Evolutionary conservation across 1,139 yeast genomes (phyloP).

Genomic region (Magnusiomyces magnusii): DNA sequence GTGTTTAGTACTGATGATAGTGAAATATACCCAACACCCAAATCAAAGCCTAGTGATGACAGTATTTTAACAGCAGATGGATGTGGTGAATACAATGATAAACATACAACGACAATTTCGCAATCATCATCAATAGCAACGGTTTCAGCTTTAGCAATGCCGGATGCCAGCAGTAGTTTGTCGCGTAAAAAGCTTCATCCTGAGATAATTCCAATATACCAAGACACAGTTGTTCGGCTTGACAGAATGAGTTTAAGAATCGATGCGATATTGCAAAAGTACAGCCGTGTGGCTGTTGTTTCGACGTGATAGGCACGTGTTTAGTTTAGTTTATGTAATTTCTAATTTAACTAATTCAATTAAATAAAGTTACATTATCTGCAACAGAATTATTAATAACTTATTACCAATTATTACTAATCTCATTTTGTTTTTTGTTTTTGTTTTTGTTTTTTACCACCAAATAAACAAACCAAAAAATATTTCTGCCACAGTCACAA

Average conservation of each 20-base stretch:
- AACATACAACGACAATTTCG: not conserved
- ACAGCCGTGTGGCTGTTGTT: not conserved
- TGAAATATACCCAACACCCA: not conserved
- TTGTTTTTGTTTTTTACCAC: too few species aligned
- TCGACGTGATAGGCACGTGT: not conserved
- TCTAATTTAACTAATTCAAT: too few species aligned
- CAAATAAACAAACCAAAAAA: too few species aligned
- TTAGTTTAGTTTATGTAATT: not conserved
- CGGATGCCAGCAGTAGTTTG: too few species aligned
- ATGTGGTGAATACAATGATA: too few species aligned
- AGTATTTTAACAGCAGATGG: not conserved
- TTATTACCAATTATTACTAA: too few species aligned
- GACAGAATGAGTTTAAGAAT: constrained; percentile 21
- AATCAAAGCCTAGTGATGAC: not conserved
- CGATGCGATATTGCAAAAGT: not conserved
- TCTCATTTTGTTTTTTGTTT: too few species aligned
- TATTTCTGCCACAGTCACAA: too few species aligned
- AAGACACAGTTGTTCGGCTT: constrained; percentile 27
- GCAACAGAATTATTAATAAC: too few species aligned
- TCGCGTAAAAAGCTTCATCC: constrained; percentile 29
- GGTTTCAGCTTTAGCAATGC: not conserved
- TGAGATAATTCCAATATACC: constrained; percentile 28
- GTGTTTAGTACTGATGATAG: not conserved
- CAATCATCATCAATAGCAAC: constrained; percentile 2
- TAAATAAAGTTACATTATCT: too few species aligned